Percentiles rank a stretch among this genome's conserved stretches.
phyloP scores from a whole-genome alignment of 129 eudicot species.

The Artemisia annua region DNA sequence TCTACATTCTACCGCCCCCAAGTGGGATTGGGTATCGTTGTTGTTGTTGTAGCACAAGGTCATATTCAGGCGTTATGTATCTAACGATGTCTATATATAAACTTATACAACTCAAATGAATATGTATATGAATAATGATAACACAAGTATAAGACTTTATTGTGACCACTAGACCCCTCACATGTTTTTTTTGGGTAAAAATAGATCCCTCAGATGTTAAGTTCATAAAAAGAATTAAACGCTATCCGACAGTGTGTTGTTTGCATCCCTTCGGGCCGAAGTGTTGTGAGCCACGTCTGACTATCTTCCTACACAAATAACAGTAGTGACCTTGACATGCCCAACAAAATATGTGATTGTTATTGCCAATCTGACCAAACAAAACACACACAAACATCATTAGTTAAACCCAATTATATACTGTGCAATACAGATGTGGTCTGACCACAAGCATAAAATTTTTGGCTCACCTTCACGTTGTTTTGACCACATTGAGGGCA shows the following conservation, averaged over 20 bases:
- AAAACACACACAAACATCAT: conserved; percentile 1
- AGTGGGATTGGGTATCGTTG: no score
- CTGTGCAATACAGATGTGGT: background rate
- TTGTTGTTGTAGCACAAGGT: no score
- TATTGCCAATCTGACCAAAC: conserved; percentile 62
- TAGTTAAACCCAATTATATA: background rate
- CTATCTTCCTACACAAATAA: conserved; percentile 65
- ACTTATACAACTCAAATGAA: no score
- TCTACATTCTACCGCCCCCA: no score
- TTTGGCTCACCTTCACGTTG: conserved; percentile 56
- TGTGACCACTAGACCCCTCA: background rate
- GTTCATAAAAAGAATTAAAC: background rate
- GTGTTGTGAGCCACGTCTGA: conserved; percentile 66
- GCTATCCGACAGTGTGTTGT: conserved; percentile 69
- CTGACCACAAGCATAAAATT: background rate
- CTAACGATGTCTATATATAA: no score
- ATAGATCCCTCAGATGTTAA: background rate
- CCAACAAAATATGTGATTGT: conserved; percentile 94
- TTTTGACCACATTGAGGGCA: conserved; percentile 83
- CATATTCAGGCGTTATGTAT: no score
- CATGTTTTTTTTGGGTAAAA: no score
- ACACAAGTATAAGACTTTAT: background rate
- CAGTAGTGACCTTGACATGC: conserved; percentile 85
- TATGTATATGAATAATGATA: background rate
- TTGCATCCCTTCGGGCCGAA: conserved; percentile 90